phyloP scores from a whole-genome alignment of 1,284 basidiomycete species.

The Fomitopsis pinicola region DNA sequence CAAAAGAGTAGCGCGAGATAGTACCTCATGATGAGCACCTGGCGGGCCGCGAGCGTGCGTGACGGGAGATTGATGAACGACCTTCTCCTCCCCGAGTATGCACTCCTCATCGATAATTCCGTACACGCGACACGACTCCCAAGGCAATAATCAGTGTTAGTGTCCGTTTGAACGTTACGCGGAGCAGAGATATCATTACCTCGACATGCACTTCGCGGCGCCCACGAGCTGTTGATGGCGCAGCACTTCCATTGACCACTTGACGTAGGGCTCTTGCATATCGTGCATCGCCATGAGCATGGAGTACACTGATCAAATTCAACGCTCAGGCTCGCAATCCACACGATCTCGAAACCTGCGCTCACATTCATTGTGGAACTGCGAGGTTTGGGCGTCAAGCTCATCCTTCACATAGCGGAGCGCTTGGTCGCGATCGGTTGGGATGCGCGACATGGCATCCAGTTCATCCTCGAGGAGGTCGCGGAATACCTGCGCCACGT shows the following conservation, averaged over 20 bases:
- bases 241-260: not conserved
- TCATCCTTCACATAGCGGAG: not conserved
- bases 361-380: not conserved
- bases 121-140: not conserved
- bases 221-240: not conserved
- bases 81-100: not conserved
- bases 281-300: not conserved
- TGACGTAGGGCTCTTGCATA: not conserved
- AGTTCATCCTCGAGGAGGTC: not conserved
- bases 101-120: not conserved
- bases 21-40: not conserved
- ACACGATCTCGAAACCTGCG: not conserved
- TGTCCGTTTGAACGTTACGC: not conserved
- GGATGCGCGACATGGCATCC: not conserved
- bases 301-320: not conserved
- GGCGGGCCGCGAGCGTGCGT: not conserved
- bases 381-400: not conserved
- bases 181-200: not conserved
- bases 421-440: not conserved
- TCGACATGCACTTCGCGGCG: not conserved
- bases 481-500: not conserved
- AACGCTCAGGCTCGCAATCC: not conserved
- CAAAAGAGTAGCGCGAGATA: not conserved
- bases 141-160: not conserved
- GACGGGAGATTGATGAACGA: not conserved